Evolutionary conservation across 2,329 filamentous ascomycete genomes (phyloP), one percentile per base, ranked within the genome.

Genomic region (Alternaria gaisen): DNA sequence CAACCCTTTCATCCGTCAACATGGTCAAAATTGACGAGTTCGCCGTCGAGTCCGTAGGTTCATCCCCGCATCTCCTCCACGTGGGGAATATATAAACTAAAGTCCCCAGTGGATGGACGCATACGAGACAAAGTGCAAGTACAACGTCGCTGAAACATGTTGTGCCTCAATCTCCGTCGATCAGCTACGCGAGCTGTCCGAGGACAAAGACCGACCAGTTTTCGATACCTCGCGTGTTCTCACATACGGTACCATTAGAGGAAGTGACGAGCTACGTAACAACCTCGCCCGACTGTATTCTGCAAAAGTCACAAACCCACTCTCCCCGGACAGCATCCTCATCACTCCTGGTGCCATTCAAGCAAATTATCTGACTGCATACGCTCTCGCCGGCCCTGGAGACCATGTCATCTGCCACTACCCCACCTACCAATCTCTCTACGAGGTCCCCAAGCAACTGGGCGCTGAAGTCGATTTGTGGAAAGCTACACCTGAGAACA

Each of bases 321-420:
- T 87, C 11, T 77, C 83, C 18, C 80, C 75, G 1, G 87, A 93
- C 16, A 88, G 91, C 69, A 84, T 97, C 41, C 78, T 96, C 54
- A 88, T 94, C 60, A 92, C 91, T 0, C 87, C 90, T 30, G 93
- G 93, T 10, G 92, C 92, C 14, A 96, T 96, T 52, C 85, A 87
- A 6, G 93, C 92, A n/a, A 97, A 97, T 73, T 92, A 93, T 69
- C 80, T 95, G n/a, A 81, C 89, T 3, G 85, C 95, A 8, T 94
- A 94, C 76, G 83, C 89, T 1, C 82, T 95, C 7, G 75, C 95
- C 2, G 86, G 87, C 0, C 86, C 88, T 0, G 91, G 89, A 1
- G 92, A 97, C 73, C 93, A 97, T 83, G 90, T 94, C 47, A 86
- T 97, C 60, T 95, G 91, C 72, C 91, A 95, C 59, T 92, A 93